Percentiles rank a stretch among this genome's conserved stretches.
Conservation (phyloP, 352 stramenopile species). For the Globisporangium radiosum region DNA sequence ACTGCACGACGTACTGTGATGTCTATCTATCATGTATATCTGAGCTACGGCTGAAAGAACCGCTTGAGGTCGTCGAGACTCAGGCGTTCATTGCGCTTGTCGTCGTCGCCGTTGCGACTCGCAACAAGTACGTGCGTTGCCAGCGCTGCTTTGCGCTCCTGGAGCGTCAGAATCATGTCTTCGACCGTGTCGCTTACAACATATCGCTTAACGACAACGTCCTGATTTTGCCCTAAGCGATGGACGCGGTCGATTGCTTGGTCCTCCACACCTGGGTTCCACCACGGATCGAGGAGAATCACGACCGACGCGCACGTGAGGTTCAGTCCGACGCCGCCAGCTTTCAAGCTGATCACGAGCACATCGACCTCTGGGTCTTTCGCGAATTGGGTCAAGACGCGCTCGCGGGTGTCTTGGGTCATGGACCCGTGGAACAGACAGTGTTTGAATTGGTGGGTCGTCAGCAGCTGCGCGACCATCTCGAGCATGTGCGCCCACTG, state of each 20-base stretch:
- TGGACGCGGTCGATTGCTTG: conserved; percentile 93
- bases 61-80: conserved; percentile 62
- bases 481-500: conserved; percentile 89
- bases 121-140: conserved; percentile 78
- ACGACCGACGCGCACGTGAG: conserved; percentile 86
- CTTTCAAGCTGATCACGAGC: conserved; percentile 85
- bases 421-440: conserved; percentile 74
- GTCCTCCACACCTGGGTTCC: conserved; percentile 90
- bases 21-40: not conserved
- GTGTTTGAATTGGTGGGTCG: conserved; percentile 37
- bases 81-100: conserved; percentile 37
- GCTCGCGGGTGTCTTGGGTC: conserved; percentile 59
- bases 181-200: conserved; percentile 87
- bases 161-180: conserved; percentile 87
- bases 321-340: conserved; percentile 88
- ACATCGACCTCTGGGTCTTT: conserved; percentile 48
- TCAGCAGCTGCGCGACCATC: conserved; percentile 59
- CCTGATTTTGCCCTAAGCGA: conserved; percentile 76
- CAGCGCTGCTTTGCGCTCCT: conserved; percentile 86
- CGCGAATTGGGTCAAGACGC: conserved; percentile 62
- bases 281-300: conserved; percentile 91
- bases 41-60: conserved; percentile 44
- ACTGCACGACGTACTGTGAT: too few relatives aligned
- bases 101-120: conserved; percentile 25
- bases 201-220: conserved; percentile 88